These are phyloP conservation scores for Oryza brachyantha DNA, from an alignment of 176 grass and related monocot species.

Conservation along the genomic window DNA sequence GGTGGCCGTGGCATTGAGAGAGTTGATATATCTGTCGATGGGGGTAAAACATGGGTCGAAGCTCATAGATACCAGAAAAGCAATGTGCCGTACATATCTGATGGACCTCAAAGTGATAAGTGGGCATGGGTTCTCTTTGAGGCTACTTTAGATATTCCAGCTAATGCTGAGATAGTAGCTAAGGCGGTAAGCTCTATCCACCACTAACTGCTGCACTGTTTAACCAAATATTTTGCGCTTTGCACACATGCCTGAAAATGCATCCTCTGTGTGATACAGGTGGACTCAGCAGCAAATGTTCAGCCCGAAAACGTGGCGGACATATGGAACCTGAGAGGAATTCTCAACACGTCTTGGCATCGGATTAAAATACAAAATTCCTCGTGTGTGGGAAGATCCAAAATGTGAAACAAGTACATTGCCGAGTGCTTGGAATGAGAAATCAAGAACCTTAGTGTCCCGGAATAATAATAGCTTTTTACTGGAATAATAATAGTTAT, in stretches of 20 bases:
- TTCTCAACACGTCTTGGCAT: conserved; percentile 95
- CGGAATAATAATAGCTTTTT: neutral
- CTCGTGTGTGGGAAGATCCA: conserved; percentile 8
- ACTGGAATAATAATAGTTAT: neutral
- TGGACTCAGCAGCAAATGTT: conserved; percentile 71
- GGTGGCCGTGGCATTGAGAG: conserved; percentile 89
- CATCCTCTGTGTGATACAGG: conserved; percentile 42
- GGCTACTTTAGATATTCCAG: conserved; percentile 49
- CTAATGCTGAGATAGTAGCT: conserved; percentile 67
- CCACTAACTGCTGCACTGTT: neutral
- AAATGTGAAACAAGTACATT: conserved; percentile 29
- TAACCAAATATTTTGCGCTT: neutral
- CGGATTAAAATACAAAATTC: conserved; percentile 56
- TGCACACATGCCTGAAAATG: conserved; percentile 16
- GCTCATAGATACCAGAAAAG: conserved; percentile 65
- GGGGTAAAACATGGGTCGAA: conserved; percentile 82
- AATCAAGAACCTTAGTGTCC: neutral
- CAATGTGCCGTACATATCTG: conserved; percentile 49
- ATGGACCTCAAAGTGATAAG: conserved; percentile 67
- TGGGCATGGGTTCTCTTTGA: conserved; percentile 97
- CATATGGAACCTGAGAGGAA: conserved; percentile 93
- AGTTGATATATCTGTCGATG: conserved; percentile 78
- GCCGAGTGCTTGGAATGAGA: neutral
- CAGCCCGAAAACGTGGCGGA: conserved; percentile 74
- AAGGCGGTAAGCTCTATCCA: conserved; percentile 64